Percentiles rank a stretch among this genome's conserved stretches.
phyloP scores from a whole-genome alignment of 2,329 filamentous ascomycete genomes.

The Neonectria coccinea region DNA sequence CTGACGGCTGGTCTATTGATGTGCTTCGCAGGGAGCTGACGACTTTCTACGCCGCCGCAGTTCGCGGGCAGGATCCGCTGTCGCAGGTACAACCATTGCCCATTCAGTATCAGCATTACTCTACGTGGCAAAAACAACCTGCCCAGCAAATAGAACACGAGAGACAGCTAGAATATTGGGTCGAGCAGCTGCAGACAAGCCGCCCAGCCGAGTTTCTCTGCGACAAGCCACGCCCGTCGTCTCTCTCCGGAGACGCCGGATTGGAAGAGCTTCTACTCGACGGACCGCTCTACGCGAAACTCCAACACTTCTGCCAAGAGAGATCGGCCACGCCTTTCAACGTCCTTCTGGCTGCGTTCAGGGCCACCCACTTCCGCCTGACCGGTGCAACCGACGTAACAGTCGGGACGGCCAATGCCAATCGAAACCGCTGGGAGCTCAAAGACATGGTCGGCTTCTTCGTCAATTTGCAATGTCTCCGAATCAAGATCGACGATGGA shows the following conservation, averaged over 20 bases:
- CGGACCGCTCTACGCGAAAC: slow-evolving; percentile 6
- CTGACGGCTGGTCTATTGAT: slow-evolving; percentile 39
- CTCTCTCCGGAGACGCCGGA: slow-evolving; percentile 25
- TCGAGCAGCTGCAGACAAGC: slow-evolving; percentile 1
- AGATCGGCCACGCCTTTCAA: slow-evolving; percentile 18
- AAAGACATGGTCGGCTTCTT: slow-evolving; percentile 39
- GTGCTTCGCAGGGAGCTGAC: slow-evolving; percentile 22
- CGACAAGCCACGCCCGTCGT: slow-evolving; percentile 24
- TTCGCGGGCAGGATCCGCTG: slow-evolving; percentile 16
- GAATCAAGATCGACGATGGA: slow-evolving; percentile 30
- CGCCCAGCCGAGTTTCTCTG: slow-evolving; percentile 27
- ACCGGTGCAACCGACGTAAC: slow-evolving; percentile 37
- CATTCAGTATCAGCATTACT: slow-evolving; percentile 1
- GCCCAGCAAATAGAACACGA: background rate
- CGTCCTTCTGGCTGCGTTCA: slow-evolving; percentile 39
- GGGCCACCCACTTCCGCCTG: slow-evolving; percentile 41
- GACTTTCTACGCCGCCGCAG: background rate
- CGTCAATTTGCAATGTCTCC: slow-evolving; percentile 41
- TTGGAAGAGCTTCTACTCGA: slow-evolving; percentile 22
- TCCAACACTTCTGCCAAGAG: slow-evolving; percentile 28
- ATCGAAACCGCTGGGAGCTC: slow-evolving; percentile 32
- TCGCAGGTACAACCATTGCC: background rate
- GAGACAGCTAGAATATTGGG: slow-evolving; percentile 4
- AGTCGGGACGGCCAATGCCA: slow-evolving; percentile 37
- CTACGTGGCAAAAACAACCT: background rate